Base-by-base conservation (phyloP, 352 stramenopile species). In the Phytophthora niederhauseri region DNA sequence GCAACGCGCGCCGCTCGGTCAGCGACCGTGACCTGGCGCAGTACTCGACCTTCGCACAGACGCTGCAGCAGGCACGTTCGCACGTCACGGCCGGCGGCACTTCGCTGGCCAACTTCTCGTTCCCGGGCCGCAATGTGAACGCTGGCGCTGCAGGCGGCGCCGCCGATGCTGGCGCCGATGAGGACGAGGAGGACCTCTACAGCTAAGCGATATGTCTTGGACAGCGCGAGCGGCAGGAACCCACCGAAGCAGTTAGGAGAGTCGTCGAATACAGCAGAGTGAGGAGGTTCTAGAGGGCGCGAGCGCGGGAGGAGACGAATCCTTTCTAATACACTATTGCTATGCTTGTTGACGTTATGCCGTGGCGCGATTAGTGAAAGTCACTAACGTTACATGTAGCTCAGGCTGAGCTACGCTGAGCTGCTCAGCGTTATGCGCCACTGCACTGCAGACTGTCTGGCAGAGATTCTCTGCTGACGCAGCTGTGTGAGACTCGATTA, bases 161-260 rank as follows among this genome's bases (percentile, higher is more conserved):
- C 7, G 72, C 80, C 1, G 81, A 80, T 5, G 90, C 81, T 17
- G 96, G 89, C 8, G 95, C 98, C 36, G 94, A 98, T 57, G 97
- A 99, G 70, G 95, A 98, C 52, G 97, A 99, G 73, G 97, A 99
- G 78, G 97, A 99, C 76, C 88, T 99, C 57, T 99, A 99, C 90
- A 98, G 92, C 80, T 99, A 92, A 80, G 85, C 64, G 56, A 72
- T 57, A 66, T 38, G 51, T 61, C 38, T 41, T 66, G 59, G 46
- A 66, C 26, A 62, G 46, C 45, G 52, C 36, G 51, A 70, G 56
- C 31, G 45, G 30, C 36, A 57, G 53, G 68, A 62, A 71, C 62
- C 31, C 20, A 76, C 26, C 36, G 36, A 71, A 71, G 62, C 45
- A 65, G 61, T 53, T 58, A 56, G 41, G 43, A 68, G 52, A 55